Evolutionary conservation across 768 basidiomycete genomes (phyloP), one percentile per base, ranked within the genome.

Genomic region (Mycena floridula): DNA sequence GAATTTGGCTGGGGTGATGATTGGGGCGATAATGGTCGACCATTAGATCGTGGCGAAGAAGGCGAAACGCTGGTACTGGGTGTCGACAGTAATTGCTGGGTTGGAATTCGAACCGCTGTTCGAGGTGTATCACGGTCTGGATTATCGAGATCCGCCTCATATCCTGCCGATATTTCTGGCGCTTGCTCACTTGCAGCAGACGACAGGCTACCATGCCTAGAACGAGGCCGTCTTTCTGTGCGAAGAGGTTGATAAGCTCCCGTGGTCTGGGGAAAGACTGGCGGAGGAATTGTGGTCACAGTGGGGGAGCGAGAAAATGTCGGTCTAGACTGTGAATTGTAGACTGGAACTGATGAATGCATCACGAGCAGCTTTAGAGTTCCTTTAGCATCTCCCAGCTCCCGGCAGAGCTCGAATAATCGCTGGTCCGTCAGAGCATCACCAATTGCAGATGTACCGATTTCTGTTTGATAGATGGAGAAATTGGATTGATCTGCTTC

Each of bases 381-480:
- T 13, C 89, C 90, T 56, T 74, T 83, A 22, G 76, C 67, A 61
- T 96, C 92, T 27, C 87, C 89, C 7, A 76, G 65, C 32, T 81
- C 71, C 44, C 72, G 69, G 60, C 90, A 91, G 26, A 93, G 72
- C 15, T 77, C 72, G 54, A 87, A 75, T 5, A 98, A 67, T 48
- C 69, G 70, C 23, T 89, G 83, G 49, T 85, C 79, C 11, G 76
- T 65, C 25, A 96, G 64, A 6, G 91, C 79, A 12, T 82, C 81
- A 4, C 88, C 81, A 36, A 85, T 76, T 15, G 85, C 85, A 51
- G 72, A 84, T 22, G 78, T 75, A 47, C 87, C 89, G 54, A 96
- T 85, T 62, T 89, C 87, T 1, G 92, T 95, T 49, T 82, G 85
- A 68, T 89, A 92, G 44, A 98, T 85, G 21, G 82, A 78, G 58